phyloP scores from a whole-genome alignment of 257 asterid species.

The Dorcoceras hygrometricum region DNA sequence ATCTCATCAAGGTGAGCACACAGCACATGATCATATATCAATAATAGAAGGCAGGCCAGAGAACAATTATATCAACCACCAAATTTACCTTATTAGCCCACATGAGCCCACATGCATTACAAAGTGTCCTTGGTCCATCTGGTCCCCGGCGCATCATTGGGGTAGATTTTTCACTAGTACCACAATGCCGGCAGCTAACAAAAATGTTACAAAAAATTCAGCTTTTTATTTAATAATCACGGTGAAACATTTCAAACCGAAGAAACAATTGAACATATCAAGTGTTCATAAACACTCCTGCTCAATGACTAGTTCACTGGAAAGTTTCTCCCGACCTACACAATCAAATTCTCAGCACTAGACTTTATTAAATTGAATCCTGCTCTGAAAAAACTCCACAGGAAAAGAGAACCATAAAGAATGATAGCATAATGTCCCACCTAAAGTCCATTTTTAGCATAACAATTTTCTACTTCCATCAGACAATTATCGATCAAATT shows the following conservation, averaged over 20 bases:
- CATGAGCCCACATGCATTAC: constrained; percentile 86
- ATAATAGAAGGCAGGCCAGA: background rate
- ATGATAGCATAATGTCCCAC: background rate
- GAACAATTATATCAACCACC: constrained; percentile 19
- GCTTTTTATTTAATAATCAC: constrained; percentile 7
- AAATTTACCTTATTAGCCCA: constrained; percentile 76
- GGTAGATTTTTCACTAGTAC: constrained; percentile 60
- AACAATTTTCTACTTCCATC: background rate
- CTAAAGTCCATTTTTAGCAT: background rate
- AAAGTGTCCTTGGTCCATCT: constrained; percentile 80
- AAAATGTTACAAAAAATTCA: constrained; percentile 7
- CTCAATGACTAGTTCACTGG: background rate
- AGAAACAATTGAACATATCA: constrained; percentile 5
- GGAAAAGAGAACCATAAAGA: background rate
- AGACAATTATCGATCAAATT: background rate
- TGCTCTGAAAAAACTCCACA: background rate
- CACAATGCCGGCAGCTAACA: constrained; percentile 75
- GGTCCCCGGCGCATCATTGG: constrained; percentile 94
- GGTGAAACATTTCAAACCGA: constrained; percentile 16
- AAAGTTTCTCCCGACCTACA: background rate
- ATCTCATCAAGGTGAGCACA: background rate
- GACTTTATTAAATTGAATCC: background rate
- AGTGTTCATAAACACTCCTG: background rate
- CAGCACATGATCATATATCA: background rate
- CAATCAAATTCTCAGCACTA: constrained; percentile 3